A percentile compares a stretch with the other conserved stretches of the same genome.
These are phyloP conservation scores for Salix viminalis DNA, from an alignment of 345 rosid species.

Conservation along the genomic window DNA sequence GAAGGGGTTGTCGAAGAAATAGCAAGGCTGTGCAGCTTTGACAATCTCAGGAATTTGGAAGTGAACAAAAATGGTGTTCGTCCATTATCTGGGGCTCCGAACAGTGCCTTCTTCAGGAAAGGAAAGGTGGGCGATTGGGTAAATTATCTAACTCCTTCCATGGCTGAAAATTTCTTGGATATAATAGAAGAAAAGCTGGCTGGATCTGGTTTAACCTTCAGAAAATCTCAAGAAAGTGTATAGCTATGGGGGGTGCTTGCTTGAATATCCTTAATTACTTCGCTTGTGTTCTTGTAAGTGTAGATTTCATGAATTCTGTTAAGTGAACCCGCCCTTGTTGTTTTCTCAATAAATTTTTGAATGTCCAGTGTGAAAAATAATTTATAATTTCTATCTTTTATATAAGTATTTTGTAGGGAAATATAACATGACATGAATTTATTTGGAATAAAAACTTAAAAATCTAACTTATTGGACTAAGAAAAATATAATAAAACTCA, in stretches of 20 bases:
- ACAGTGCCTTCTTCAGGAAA: conserved; percentile 13
- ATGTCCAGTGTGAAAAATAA: too few relatives aligned
- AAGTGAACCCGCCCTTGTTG: too few relatives aligned
- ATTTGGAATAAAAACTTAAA: too few relatives aligned
- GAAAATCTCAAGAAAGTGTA: neutral
- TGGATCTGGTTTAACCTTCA: conserved; percentile 49
- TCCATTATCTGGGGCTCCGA: neutral
- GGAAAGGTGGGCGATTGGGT: conserved; percentile 15
- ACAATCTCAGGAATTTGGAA: conserved; percentile 17
- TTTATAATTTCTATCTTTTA: too few relatives aligned
- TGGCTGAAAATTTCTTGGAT: neutral
- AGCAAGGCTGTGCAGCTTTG: conserved; percentile 18
- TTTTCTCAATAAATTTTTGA: too few relatives aligned
- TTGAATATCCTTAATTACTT: neutral
- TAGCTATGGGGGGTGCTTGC: neutral
- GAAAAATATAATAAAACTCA: too few relatives aligned
- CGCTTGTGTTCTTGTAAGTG: neutral
- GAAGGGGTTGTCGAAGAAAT: conserved; percentile 5
- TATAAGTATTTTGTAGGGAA: too few relatives aligned
- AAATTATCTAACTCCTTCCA: conserved; percentile 13
- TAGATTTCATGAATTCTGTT: neutral
- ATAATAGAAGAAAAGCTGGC: conserved; percentile 41
- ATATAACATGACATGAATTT: too few relatives aligned
- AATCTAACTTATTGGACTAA: too few relatives aligned
- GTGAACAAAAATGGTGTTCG: conserved; percentile 16